Percentiles rank a stretch among this genome's conserved stretches.
Conservation (phyloP, 495 filamentous ascomycete genomes). For the Neurospora sp. region DNA sequence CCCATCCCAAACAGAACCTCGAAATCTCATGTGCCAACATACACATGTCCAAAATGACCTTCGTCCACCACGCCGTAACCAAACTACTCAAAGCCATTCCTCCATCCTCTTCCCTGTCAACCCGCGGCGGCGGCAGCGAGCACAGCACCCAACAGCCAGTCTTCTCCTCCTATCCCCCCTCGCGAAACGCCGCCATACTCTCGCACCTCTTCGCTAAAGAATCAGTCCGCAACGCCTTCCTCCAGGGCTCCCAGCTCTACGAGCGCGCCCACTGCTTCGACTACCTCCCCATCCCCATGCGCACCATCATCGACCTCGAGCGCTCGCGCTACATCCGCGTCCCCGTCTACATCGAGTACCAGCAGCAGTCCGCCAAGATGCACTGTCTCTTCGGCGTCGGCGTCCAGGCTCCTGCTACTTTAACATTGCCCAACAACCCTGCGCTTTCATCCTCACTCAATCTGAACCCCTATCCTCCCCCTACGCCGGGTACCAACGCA, state of each 20-base stretch:
- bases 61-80: constrained; percentile 28
- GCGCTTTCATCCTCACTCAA: background rate
- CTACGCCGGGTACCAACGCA: background rate
- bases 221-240: constrained; percentile 33
- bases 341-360: constrained; percentile 17
- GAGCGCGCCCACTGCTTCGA: constrained; percentile 26
- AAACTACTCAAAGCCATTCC: constrained; percentile 18
- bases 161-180: constrained; percentile 14
- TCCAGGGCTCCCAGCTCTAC: constrained; percentile 45
- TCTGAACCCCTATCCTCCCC: background rate
- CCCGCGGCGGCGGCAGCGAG: constrained; percentile 18
- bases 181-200: constrained; percentile 39
- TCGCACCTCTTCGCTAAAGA: constrained; percentile 29
- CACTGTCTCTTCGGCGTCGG: constrained; percentile 48
- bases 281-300: background rate
- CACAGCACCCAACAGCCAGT: constrained; percentile 12
- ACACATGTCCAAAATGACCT: constrained; percentile 7
- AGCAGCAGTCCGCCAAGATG: constrained; percentile 51
- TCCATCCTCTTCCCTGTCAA: background rate
- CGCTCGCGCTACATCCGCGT: constrained; percentile 39
- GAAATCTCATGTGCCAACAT: background rate
- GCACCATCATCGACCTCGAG: background rate
- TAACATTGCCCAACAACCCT: background rate
- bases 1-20: background rate
- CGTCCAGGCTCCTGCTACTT: background rate